A percentile compares a stretch with the other conserved stretches of the same genome.
phyloP scores from a whole-genome alignment of 2,329 filamentous ascomycete species.

The Ophiostoma angusticollis region DNA sequence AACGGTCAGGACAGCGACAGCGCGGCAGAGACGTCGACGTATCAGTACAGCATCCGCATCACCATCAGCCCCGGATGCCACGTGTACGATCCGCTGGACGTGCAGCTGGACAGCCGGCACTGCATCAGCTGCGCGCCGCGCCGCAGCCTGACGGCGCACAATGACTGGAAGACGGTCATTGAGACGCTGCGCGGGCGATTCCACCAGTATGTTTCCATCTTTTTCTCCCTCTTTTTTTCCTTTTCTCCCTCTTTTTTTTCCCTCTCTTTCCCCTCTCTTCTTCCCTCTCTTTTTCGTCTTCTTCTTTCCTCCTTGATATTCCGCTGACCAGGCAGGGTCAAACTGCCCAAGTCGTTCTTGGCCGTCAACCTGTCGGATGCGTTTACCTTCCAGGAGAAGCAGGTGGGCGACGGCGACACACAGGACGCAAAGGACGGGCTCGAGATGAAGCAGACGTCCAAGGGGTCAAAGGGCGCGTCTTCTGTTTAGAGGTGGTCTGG shows the following conservation, averaged over 20 bases:
- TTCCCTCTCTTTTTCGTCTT: background rate
- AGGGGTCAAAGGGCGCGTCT: conserved; percentile 1
- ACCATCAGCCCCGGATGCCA: conserved; percentile 93
- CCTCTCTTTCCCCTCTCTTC: conserved; percentile 8
- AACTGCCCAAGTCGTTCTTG: conserved; percentile 52
- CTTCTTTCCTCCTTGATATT: conserved; percentile 9
- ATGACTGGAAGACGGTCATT: conserved; percentile 94
- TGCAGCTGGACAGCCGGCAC: conserved; percentile 90
- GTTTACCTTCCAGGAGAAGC: conserved; percentile 46
- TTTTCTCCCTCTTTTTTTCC: too few species aligned
- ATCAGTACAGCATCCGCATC: conserved; percentile 92
- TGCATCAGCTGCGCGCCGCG: conserved; percentile 91
- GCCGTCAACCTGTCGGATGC: conserved; percentile 52
- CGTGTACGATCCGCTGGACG: conserved; percentile 89
- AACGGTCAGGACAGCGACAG: conserved; percentile 24
- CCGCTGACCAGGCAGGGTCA: conserved; percentile 33
- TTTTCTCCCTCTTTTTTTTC: background rate
- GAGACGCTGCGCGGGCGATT: conserved; percentile 92
- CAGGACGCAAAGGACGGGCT: conserved; percentile 18
- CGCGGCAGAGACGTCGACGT: conserved; percentile 39
- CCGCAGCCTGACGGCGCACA: conserved; percentile 77
- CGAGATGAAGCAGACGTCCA: conserved; percentile 5
- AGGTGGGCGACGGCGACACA: conserved; percentile 28
- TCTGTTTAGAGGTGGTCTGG: too few species aligned
- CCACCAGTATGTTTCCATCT: conserved; percentile 63